phyloP scores from a whole-genome alignment of 2,329 filamentous ascomycete genomes.

The Clonostachys chloroleuca region DNA sequence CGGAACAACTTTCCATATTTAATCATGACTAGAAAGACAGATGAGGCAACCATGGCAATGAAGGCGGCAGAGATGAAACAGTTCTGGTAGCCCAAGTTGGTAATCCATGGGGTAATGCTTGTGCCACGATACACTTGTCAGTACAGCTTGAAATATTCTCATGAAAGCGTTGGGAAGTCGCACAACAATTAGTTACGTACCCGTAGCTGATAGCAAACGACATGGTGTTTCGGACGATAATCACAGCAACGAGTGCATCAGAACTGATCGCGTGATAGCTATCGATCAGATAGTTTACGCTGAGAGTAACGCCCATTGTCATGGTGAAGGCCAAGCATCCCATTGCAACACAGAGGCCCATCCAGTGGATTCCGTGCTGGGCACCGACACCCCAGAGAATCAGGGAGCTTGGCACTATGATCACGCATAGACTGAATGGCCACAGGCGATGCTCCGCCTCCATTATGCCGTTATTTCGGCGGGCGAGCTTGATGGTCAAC shows the following conservation, averaged over 20 bases:
- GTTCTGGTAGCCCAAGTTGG: conserved; percentile 32
- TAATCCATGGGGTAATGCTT: conserved; percentile 42
- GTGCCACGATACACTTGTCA: conserved; percentile 31
- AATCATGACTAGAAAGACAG: not conserved
- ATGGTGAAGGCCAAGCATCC: conserved; percentile 22
- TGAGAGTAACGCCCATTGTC: conserved; percentile 26
- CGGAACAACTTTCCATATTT: not conserved
- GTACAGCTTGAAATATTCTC: too few species aligned
- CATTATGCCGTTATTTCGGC: conserved; percentile 31
- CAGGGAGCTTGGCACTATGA: conserved; percentile 17
- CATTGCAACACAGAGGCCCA: conserved; percentile 34
- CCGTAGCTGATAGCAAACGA: conserved; percentile 25
- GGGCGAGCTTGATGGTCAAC: conserved; percentile 27
- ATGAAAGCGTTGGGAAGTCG: too few species aligned
- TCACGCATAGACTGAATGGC: conserved; percentile 24
- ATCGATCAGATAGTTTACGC: conserved; percentile 32
- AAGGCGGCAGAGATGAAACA: conserved; percentile 35
- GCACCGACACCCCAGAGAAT: conserved; percentile 28
- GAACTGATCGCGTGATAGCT: conserved; percentile 31
- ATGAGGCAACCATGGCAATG: conserved; percentile 16
- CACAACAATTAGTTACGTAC: conserved; percentile 31
- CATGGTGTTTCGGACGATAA: conserved; percentile 31
- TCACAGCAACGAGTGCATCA: conserved; percentile 31
- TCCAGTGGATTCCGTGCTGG: conserved; percentile 31
- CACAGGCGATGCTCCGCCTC: conserved; percentile 36